Evolutionary conservation across 129 eudicot genomes (phyloP).

Genomic region (Chrysanthemum makinoi): DNA sequence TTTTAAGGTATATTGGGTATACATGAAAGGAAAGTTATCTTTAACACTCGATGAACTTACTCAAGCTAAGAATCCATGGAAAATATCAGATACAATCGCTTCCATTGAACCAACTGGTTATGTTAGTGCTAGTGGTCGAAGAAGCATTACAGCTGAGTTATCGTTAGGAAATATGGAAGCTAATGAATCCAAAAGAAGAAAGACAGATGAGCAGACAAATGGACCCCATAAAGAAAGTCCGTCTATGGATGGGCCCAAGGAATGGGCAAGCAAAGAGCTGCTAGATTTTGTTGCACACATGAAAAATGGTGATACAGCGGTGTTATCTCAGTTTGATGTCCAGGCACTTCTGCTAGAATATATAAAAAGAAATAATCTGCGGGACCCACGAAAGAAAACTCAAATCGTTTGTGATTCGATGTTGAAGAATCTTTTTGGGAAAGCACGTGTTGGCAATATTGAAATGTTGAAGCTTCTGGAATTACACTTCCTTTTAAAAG

Average conservation of each 20-base stretch:
- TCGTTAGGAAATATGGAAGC: constrained; percentile 41
- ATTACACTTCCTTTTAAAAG: constrained; percentile 52
- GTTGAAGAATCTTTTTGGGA: constrained; percentile 66
- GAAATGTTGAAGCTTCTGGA: constrained; percentile 97
- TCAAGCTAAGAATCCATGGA: constrained; percentile 76
- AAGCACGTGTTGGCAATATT: constrained; percentile 69
- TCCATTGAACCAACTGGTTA: constrained; percentile 24
- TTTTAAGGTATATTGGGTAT: constrained; percentile 88
- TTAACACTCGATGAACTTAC: constrained; percentile 61
- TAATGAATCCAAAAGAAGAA: constrained; percentile 36
- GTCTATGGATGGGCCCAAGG: constrained; percentile 26
- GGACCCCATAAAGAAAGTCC: constrained; percentile 21
- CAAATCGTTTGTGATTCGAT: constrained; percentile 80
- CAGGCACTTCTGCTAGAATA: constrained; percentile 76
- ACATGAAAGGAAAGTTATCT: constrained; percentile 65
- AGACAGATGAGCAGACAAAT: constrained; percentile 34
- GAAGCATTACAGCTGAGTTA: constrained; percentile 32
- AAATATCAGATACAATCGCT: constrained; percentile 30
- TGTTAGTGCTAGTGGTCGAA: constrained; percentile 26
- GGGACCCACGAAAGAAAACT: constrained; percentile 73
- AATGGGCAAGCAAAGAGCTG: constrained; percentile 86
- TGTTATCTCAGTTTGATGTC: constrained; percentile 71
- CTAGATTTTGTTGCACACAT: constrained; percentile 79
- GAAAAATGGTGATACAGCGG: constrained; percentile 78
- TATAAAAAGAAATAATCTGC: constrained; percentile 72